These are phyloP conservation scores for Podospora fimiseda DNA, from an alignment of 495 filamentous ascomycete genomes.

Conservation along the genomic window DNA sequence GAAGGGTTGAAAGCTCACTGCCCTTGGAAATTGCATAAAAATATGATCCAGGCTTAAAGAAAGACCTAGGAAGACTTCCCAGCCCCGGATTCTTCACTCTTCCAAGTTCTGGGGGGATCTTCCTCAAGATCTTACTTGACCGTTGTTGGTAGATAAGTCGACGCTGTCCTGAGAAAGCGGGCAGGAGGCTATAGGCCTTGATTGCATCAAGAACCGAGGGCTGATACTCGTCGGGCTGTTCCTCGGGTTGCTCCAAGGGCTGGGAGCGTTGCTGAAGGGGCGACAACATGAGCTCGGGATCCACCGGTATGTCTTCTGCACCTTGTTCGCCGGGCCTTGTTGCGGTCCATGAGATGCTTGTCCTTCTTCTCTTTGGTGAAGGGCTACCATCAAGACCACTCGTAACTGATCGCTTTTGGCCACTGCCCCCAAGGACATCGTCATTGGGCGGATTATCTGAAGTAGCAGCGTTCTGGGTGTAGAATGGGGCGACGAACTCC, in stretches of 20 bases:
- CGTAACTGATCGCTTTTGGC: constrained; percentile 12
- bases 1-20: not conserved
- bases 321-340: not conserved
- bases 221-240: constrained; percentile 2
- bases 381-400: constrained; percentile 10
- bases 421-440: constrained; percentile 10
- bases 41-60: constrained; percentile 7
- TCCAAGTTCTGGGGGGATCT: constrained; percentile 20
- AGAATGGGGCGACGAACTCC: constrained; percentile 32
- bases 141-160: constrained; percentile 5
- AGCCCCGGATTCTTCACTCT: constrained; percentile 26
- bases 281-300: constrained; percentile 7
- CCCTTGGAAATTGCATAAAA: not conserved
- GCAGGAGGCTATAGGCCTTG: constrained; percentile 25
- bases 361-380: constrained; percentile 13
- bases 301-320: constrained; percentile 11
- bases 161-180: constrained; percentile 8
- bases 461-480: constrained; percentile 17
- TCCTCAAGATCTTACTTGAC: constrained; percentile 10
- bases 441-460: constrained; percentile 2
- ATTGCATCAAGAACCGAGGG: constrained; percentile 26
- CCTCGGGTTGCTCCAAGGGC: not conserved
- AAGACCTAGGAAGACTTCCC: constrained; percentile 22
- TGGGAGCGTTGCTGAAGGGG: not conserved
- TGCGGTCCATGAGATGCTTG: not conserved